These are phyloP conservation scores for Aspergillus tamarii DNA, from an alignment of 2,329 filamentous ascomycete genomes.

Conservation along the genomic window DNA sequence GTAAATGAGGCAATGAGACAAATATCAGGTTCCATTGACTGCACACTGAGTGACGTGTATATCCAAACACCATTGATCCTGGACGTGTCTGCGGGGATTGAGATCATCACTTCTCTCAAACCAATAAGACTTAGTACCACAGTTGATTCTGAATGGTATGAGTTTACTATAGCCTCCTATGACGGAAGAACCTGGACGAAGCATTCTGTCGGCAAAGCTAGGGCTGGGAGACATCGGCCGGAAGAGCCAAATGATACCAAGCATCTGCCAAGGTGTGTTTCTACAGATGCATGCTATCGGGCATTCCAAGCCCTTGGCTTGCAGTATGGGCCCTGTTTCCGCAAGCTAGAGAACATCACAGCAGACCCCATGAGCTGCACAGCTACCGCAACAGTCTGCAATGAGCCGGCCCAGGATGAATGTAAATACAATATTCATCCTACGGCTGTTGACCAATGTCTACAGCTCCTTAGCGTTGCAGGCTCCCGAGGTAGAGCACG, in stretches of 20 bases:
- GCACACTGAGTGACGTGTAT: background rate
- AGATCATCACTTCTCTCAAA: constrained; percentile 11
- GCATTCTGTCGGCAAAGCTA: constrained; percentile 11
- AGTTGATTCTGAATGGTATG: constrained; percentile 10
- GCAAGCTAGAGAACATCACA: constrained; percentile 10
- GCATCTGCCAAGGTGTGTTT: background rate
- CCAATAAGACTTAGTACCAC: background rate
- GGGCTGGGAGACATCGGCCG: background rate
- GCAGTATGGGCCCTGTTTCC: constrained; percentile 11
- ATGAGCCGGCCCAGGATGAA: background rate
- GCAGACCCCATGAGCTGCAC: constrained; percentile 1
- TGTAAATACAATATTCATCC: constrained; percentile 12
- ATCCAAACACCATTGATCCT: constrained; percentile 2
- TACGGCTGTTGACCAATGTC: constrained; percentile 11
- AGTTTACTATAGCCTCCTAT: constrained; percentile 14
- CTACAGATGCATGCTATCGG: constrained; percentile 8
- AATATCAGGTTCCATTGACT: background rate
- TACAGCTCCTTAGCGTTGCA: constrained; percentile 15
- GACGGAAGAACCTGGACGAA: constrained; percentile 11
- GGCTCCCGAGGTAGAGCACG: background rate
- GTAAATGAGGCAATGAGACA: constrained; percentile 10
- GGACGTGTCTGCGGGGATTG: background rate
- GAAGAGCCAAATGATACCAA: background rate
- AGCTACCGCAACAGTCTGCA: constrained; percentile 2
- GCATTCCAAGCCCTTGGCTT: constrained; percentile 8